Base-by-base conservation (phyloP, 441 rosid species). In the Pelargonium myrrhifolium region DNA sequence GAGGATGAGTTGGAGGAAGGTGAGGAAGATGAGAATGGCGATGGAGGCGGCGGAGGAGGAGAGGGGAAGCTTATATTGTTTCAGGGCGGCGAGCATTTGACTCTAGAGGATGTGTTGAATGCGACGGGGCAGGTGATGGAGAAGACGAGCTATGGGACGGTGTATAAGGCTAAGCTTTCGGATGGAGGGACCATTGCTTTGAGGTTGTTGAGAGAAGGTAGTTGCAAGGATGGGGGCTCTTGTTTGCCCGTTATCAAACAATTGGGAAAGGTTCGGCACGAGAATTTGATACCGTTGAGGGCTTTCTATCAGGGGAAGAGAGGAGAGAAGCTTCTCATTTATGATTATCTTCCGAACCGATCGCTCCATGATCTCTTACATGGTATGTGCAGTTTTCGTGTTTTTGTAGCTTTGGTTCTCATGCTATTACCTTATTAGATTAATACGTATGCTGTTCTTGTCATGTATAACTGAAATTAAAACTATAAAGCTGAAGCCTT, bases 121-220 rank as follows among this genome's bases (percentile, higher is more conserved):
- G 98, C 98, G 0, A 93, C 98, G 0, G 98, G 98, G 9, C 97
- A 90, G 64, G 97, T 93, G 12, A 84, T 87, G 80, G 98, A 93
- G 82, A 93, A 93, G 82, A 90, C 97, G 9, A 86, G 80, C 62
- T 93, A 93, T 63, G 97, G 98, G 69, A 93, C 96, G n/a, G 89
- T 89, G 15, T 93, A 93, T 61, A 90, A 93, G 85, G 98, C 98
- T 6, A 93, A 89, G 81, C 94, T 93, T 51, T 82, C 83, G 6
- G 97, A 86, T 78, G 98, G 98, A 26, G 94, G 96, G 60, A 87
- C 90, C 37, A 90, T 90, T 72, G 96, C 98, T 21, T 75, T 93
- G 80, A 85, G 94, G 81, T 68, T 93, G 75, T 76, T 93, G 76
- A 86, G 97, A 74, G 98, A 93, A 82, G 97, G 94, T 35, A 90